These are phyloP conservation scores for Populus tomentosa DNA, from an alignment of 441 rosid species.

Conservation along the genomic window DNA sequence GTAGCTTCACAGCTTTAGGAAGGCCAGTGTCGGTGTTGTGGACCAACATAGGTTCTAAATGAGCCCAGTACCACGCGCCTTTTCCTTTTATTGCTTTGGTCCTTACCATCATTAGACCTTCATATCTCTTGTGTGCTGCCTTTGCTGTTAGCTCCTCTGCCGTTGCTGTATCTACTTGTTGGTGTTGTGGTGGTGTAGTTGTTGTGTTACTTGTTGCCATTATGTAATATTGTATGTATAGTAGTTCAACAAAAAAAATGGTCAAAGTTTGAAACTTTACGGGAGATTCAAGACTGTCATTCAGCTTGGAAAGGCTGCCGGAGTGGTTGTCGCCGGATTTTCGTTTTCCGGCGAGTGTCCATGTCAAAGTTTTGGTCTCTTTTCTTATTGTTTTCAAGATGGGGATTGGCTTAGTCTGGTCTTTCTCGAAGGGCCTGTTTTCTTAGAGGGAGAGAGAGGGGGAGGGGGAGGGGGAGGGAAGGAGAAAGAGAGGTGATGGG, in stretches of 20 bases:
- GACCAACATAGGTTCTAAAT: constrained; percentile 81
- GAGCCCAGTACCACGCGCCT: constrained; percentile 99
- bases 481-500: constrained; percentile 14
- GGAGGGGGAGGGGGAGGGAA: background rate
- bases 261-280: background rate
- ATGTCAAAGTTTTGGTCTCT: constrained; percentile 11
- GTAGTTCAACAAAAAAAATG: background rate
- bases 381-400: constrained; percentile 7
- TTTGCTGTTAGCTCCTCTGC: constrained; percentile 75
- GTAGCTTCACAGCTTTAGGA: constrained; percentile 91
- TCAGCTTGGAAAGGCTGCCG: constrained; percentile 33
- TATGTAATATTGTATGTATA: background rate
- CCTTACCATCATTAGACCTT: constrained; percentile 78
- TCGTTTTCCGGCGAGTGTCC: constrained; percentile 31
- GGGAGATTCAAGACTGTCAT: constrained; percentile 9
- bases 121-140: constrained; percentile 71
- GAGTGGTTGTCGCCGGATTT: constrained; percentile 26
- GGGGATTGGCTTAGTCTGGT: constrained; percentile 20
- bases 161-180: constrained; percentile 32
- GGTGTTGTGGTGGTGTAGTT: constrained; percentile 19
- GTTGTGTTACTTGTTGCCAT: constrained; percentile 37
- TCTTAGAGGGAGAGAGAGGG: background rate
- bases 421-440: constrained; percentile 11
- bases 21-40: constrained; percentile 86
- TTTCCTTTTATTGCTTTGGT: constrained; percentile 90